phyloP scores from a whole-genome alignment of 2,329 filamentous ascomycete genomes.

The Lasiodiplodia sp. region DNA sequence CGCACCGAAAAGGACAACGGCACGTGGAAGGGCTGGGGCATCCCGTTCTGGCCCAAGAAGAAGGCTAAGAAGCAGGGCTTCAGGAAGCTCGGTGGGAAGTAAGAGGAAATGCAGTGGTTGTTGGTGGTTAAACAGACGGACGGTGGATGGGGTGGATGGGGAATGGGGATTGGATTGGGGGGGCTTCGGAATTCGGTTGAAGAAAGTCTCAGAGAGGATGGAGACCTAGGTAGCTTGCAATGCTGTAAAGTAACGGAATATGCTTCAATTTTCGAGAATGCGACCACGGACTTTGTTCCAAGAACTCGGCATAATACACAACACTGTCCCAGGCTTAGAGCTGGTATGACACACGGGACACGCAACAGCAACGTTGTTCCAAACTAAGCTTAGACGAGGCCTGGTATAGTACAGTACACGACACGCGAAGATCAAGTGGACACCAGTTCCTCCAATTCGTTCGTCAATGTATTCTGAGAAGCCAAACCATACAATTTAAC shows the following conservation, averaged over 20 bases:
- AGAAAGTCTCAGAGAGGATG: too few relatives aligned
- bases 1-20: constrained; percentile 31
- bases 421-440: not conserved
- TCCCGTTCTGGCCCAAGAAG: constrained; percentile 5
- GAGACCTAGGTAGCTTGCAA: too few relatives aligned
- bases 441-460: not conserved
- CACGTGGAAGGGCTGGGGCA: constrained; percentile 25
- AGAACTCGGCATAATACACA: too few relatives aligned
- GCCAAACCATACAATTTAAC: constrained; percentile 14
- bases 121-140: too few relatives aligned
- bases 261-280: too few relatives aligned
- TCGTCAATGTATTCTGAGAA: constrained; percentile 4
- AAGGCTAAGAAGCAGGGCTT: constrained; percentile 10
- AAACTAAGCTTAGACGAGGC: not conserved
- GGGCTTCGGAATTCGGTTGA: not conserved
- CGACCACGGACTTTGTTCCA: too few relatives aligned
- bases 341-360: not conserved
- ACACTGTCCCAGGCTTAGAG: too few relatives aligned
- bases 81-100: not conserved
- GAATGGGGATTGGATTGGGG: not conserved
- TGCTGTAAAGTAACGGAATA: too few relatives aligned
- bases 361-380: not conserved
- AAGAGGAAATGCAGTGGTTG: not conserved
- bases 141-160: too few relatives aligned
- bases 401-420: not conserved